phyloP scores from a whole-genome alignment of 805 yeast genomes.

The Candida wancherniae region DNA sequence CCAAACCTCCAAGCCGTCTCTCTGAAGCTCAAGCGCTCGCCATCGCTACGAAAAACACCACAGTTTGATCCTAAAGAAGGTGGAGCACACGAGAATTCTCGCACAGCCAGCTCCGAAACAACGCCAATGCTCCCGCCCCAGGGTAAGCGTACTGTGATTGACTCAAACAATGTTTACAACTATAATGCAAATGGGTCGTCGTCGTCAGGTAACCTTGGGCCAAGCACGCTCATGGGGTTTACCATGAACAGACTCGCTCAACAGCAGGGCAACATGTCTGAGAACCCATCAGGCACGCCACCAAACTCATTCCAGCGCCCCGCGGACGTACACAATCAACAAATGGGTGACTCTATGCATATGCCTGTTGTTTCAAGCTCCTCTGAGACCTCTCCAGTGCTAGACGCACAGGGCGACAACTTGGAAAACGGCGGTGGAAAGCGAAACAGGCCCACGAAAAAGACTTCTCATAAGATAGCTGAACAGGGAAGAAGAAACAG shows the following conservation, averaged over 20 bases:
- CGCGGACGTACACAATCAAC: no score
- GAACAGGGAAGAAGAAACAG: constrained; percentile 95
- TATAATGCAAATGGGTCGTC: constrained; percentile 6
- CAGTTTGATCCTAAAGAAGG: no score
- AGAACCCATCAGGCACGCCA: no score
- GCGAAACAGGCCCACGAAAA: constrained; percentile 46
- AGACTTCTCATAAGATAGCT: constrained; percentile 81
- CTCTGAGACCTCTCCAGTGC: constrained; percentile 17
- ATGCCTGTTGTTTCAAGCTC: no score
- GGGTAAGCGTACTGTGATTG: constrained; percentile 24
- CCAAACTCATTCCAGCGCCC: no score
- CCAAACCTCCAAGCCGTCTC: constrained; percentile 30
- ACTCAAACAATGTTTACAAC: constrained; percentile 5
- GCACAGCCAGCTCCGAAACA: constrained; percentile 8
- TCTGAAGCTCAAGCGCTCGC: constrained; percentile 30
- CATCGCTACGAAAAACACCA: constrained; percentile 20
- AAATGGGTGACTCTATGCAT: no score
- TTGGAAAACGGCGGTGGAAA: constrained; percentile 6
- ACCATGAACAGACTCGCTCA: constrained; percentile 44
- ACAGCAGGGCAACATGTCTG: constrained; percentile 22
- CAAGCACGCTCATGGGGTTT: constrained; percentile 41
- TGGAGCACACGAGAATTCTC: constrained; percentile 3
- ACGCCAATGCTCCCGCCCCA: constrained; percentile 38
- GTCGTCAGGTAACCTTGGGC: constrained; percentile 12
- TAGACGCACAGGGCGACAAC: constrained; percentile 9